Base-by-base conservation (phyloP, 441 rosid genomes). In the Eruca vesicaria region DNA sequence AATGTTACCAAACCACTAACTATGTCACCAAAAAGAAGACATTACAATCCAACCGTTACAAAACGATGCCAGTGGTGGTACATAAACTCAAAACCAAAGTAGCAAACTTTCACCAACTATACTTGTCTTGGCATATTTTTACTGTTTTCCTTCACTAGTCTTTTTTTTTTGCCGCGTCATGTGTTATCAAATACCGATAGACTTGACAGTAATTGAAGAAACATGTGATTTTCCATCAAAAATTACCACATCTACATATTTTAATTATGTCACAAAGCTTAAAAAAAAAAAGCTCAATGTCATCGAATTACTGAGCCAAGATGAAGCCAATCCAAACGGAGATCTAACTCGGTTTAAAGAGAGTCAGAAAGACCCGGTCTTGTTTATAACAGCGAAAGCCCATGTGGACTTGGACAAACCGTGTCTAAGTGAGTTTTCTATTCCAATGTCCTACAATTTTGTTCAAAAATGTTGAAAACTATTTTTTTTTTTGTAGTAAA, bases 391-490 rank as follows among this genome's bases (percentile, higher is more conserved):
- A 66, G 63, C 38, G 61, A 76, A 63, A 58, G 75, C 61, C 20
- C n/a, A 41, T 63, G 75, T 66, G 69, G 81, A 78, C 81, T 78
- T 72, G 8, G 77, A 4, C 77, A 78, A 78, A 78, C 81, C 81
- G 81, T 78, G 81, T 78, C 1, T 60, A 15, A 16, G 21, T 67
- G 68, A 77, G 12, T 77, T 57, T 57, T 77, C 31, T 71, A 71
- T 50, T 48, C 2, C 59, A 60, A 2, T n/a, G 32, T 76, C 45
- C 11, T 68, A 41, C 38, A 20, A 3, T 71, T 50, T 78, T 60
- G 73, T 66, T 78, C 73, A 72, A 61, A 15, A 36, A 36, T 61
- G 63, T 72, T 71, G 73, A 78, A 60, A 58, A 66, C 38, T 2
- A 65, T 66, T 66, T 77, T 57, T 77, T 72, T 56, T 53, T 28